phyloP scores from a whole-genome alignment of 768 basidiomycete genomes.

The Daedalea quercina region DNA sequence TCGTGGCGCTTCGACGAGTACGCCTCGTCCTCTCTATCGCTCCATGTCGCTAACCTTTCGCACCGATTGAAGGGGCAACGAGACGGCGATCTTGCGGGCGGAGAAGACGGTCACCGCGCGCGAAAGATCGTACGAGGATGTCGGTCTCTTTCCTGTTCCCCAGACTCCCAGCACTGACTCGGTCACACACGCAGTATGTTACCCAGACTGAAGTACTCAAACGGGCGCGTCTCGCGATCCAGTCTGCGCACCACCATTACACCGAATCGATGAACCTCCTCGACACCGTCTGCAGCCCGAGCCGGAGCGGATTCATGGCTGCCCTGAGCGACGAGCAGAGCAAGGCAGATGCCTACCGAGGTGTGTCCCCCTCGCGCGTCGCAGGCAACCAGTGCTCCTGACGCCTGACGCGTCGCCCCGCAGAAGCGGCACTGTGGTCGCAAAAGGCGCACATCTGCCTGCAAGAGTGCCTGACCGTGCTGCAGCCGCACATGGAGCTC shows the following conservation, averaged over 20 bases:
- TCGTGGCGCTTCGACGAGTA: slow-evolving; percentile 12
- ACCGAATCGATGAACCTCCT: slow-evolving; percentile 14
- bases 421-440: slow-evolving; percentile 16
- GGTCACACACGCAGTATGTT: slow-evolving; percentile 7
- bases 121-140: slow-evolving; percentile 11
- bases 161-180: background rate
- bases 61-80: background rate
- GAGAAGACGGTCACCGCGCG: slow-evolving; percentile 13
- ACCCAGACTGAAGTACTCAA: slow-evolving; percentile 9
- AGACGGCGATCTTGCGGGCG: background rate
- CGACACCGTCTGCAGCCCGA: slow-evolving; percentile 17
- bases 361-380: background rate
- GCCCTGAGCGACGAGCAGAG: slow-evolving; percentile 18
- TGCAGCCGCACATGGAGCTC: slow-evolving; percentile 13
- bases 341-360: slow-evolving; percentile 14
- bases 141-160: too few relatives aligned
- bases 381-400: background rate
- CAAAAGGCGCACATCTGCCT: slow-evolving; percentile 17
- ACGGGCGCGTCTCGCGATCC: slow-evolving; percentile 11
- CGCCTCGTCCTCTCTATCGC: background rate
- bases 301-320: slow-evolving; percentile 11
- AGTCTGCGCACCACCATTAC: slow-evolving; percentile 18
- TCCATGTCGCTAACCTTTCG: background rate
- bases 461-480: slow-evolving; percentile 12
- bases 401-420: background rate